These are phyloP conservation scores for Reticulascus tulasneorum DNA, from an alignment of 2,329 filamentous ascomycete genomes.

Conservation along the genomic window DNA sequence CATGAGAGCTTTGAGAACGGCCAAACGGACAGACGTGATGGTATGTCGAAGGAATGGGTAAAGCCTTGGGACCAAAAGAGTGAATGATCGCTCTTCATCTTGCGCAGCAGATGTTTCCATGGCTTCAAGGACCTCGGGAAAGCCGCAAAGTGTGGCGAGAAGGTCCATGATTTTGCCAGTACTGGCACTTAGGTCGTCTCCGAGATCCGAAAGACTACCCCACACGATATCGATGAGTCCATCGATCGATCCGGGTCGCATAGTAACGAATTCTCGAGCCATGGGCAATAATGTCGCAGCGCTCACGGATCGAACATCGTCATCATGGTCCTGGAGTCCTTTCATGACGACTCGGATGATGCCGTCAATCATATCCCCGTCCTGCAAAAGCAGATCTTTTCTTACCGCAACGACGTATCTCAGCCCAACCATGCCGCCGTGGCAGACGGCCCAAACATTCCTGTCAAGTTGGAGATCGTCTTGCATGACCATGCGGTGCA, in stretches of 20 bases:
- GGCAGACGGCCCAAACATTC: constrained; percentile 89
- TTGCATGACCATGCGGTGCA: constrained; percentile 91
- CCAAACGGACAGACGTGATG: constrained; percentile 90
- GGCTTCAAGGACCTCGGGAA: constrained; percentile 83
- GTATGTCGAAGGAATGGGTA: constrained; percentile 97
- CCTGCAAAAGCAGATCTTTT: constrained; percentile 83
- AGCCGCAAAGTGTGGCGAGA: constrained; percentile 90
- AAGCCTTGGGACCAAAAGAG: constrained; percentile 83
- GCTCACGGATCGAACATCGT: constrained; percentile 94
- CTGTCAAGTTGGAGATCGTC: constrained; percentile 69
- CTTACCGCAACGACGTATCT: constrained; percentile 93
- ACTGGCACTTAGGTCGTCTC: constrained; percentile 93
- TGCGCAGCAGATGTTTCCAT: constrained; percentile 88
- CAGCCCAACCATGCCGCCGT: constrained; percentile 96
- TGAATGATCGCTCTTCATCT: constrained; percentile 85
- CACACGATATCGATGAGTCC: constrained; percentile 90
- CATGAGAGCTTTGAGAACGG: constrained; percentile 85
- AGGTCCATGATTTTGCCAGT: constrained; percentile 99
- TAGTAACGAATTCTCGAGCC: constrained; percentile 86
- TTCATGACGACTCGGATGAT: constrained; percentile 92
- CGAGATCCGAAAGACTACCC: constrained; percentile 95
- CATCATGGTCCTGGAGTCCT: constrained; percentile 83
- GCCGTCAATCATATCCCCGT: constrained; percentile 84
- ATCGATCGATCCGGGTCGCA: constrained; percentile 74
- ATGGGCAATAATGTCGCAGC: constrained; percentile 97